Base-by-base conservation (phyloP, 352 stramenopile genomes). In the Globisporangium perplexum region DNA sequence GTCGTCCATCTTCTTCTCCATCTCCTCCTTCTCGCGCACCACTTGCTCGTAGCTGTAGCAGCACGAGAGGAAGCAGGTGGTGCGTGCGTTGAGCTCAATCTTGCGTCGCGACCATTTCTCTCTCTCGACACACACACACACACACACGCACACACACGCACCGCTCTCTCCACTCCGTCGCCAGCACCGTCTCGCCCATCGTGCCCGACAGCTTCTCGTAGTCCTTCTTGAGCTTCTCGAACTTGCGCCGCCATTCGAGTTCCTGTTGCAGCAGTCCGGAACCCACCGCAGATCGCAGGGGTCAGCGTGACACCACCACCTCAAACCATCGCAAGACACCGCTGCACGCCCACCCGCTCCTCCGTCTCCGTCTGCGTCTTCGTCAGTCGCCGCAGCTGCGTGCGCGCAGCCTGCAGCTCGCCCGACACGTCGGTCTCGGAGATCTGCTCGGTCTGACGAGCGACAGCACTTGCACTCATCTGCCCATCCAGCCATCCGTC, bases 191-290 rank as follows among this genome's bases (percentile, higher is more conserved):
- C 53, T 92, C 83, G 6, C 83, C 83, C 83, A 94, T 94, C 0
- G 83, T 88, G 5, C 83, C 83, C 22, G 81, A 92, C 1, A 94
- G 69, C 38, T 92, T 94, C 38, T 91, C 77, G 50, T 91, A 91
- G 58, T 94, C 83, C n/a, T 84, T 86, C 65, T 81, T 71, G 17
- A 94, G 49, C 26, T 91, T 90, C 22, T 91, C 81, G 69, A 87
- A 92, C 65, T 94, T 94, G 49, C 81, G 80, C 49, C 81, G 73
- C 81, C 80, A 92, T 22, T 87, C 78, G 15, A 70, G 69, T 56
- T 91, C 83, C 83, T 94, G 15, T 18, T 20, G 36, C 12, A 14
- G 14, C 28, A n/a, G n/a, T n/a, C n/a, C n/a, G n/a, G n/a, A n/a
- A n/a, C n/a, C n/a, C n/a, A n/a, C 28, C 28, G 28, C 28, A 35